Evolutionary conservation across 495 filamentous ascomycete genomes (phyloP).

Genomic region (Ramalina peruviana): DNA sequence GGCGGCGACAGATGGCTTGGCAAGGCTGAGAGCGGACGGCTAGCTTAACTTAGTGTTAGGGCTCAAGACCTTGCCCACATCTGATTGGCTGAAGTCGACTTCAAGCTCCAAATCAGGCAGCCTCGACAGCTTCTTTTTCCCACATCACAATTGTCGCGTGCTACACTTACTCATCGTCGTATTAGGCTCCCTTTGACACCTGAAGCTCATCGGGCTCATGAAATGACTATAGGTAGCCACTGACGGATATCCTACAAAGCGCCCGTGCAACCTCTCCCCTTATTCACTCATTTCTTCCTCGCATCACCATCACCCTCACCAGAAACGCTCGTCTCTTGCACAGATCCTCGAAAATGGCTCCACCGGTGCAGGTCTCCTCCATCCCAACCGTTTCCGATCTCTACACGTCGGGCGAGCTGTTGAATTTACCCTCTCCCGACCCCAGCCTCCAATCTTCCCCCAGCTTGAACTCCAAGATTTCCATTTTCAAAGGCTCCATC

Average conservation of each 20-base stretch:
- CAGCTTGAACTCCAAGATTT: slow-evolving; percentile 56
- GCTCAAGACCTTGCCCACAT: too few relatives aligned
- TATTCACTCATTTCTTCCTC: not conserved
- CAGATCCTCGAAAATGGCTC: slow-evolving; percentile 1
- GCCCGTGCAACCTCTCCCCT: not conserved
- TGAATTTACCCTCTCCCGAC: slow-evolving; percentile 15
- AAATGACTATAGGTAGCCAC: too few relatives aligned
- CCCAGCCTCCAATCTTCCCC: slow-evolving; percentile 26
- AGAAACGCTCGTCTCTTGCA: not conserved
- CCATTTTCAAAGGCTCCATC: slow-evolving; percentile 64
- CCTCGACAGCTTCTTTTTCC: too few relatives aligned
- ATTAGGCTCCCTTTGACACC: too few relatives aligned
- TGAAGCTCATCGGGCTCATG: too few relatives aligned
- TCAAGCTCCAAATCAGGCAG: too few relatives aligned
- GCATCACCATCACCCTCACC: slow-evolving; percentile 9
- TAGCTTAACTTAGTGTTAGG: too few relatives aligned
- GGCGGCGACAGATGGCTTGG: too few relatives aligned
- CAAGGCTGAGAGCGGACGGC: too few relatives aligned
- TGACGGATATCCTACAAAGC: not conserved
- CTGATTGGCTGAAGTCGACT: too few relatives aligned
- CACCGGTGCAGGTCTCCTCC: slow-evolving; percentile 24
- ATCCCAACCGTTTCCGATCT: slow-evolving; percentile 54
- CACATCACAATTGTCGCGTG: too few relatives aligned
- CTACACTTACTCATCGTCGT: too few relatives aligned
- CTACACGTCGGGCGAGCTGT: slow-evolving; percentile 33